Base-by-base conservation (phyloP, 148 eudicot genomes). In the Suaeda aralocaspica region DNA sequence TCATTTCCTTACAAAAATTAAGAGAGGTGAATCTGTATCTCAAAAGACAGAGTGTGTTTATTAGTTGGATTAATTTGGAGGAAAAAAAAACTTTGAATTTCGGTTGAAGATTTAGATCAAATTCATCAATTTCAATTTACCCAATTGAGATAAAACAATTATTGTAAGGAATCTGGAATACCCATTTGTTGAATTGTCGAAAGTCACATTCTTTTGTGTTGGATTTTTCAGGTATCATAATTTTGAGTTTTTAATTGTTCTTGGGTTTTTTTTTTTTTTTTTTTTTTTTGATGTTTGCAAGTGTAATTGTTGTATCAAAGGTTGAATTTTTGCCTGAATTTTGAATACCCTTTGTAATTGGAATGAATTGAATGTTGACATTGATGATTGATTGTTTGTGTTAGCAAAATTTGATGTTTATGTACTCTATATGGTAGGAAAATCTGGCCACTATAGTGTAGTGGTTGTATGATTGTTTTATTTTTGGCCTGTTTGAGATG, bases 121-220 rank as follows among this genome's bases (percentile, higher is more conserved):
- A 59, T 67, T 36, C 52, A 30, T 29, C 24, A 51, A 28, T 69
- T 75, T 21, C 42, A 51, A 39, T 67, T 13, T 48, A 69, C 55
- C 56, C 68, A 69, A 8, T 48, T 57, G 39, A 58, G 53, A 19
- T 6, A 15, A 15, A 9, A n/a, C 65, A 70, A 34, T 10, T 45
- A 59, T 24, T 69, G 64, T 33, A 29, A 21, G 5, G 49, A 28
- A 58, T 34, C 67, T 34, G 46, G 67, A 75, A 69, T 42, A 4
- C 60, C 69, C 33, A 57, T 55, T 8, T 34, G 9, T 64, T 51
- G 46, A 46, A 76, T 70, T 56, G 10, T 45, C 51, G 22, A 56
- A 56, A 58, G 45, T 50, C 26, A 44, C 9, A 2, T 62, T 30
- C 53, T 59, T 74, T 48, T 41, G 4, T 61, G 7, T 49, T 21